phyloP scores from a whole-genome alignment of 805 yeast genomes.

The Metschnikowia matae region DNA sequence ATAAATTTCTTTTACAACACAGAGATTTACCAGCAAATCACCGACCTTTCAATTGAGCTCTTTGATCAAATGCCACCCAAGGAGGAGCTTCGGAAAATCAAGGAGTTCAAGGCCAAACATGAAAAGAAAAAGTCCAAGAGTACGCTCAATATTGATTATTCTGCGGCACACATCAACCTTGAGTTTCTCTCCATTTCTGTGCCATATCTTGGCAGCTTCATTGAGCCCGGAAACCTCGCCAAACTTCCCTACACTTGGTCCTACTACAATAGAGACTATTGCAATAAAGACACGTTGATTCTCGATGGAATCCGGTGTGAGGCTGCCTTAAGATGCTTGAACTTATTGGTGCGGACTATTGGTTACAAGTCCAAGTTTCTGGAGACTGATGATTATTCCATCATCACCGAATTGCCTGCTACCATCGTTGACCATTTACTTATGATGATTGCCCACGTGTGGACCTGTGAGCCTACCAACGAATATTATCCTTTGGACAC shows the following conservation, averaged over 20 bases:
- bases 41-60: neutral
- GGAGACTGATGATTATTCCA: conserved; percentile 6
- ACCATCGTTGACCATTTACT: conserved; percentile 7
- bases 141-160: conserved; percentile 3
- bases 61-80: conserved; percentile 6
- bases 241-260: conserved; percentile 6
- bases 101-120: neutral
- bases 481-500: conserved; percentile 11
- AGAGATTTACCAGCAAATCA: conserved; percentile 1
- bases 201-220: conserved; percentile 3
- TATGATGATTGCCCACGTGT: conserved; percentile 5
- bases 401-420: conserved; percentile 8
- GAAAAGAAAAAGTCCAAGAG: neutral
- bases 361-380: conserved; percentile 11
- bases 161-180: conserved; percentile 5
- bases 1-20: conserved; percentile 46
- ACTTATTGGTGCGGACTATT: conserved; percentile 5
- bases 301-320: conserved; percentile 9
- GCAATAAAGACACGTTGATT: conserved; percentile 8
- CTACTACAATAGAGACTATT: conserved; percentile 13
- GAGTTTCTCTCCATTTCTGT: neutral
- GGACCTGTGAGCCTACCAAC: conserved; percentile 8
- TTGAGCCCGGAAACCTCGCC: conserved; percentile 4
- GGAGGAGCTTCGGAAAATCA: neutral
- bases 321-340: conserved; percentile 4